phyloP scores from a whole-genome alignment of 345 rosid genomes.

The Stellera chamaejasme region DNA sequence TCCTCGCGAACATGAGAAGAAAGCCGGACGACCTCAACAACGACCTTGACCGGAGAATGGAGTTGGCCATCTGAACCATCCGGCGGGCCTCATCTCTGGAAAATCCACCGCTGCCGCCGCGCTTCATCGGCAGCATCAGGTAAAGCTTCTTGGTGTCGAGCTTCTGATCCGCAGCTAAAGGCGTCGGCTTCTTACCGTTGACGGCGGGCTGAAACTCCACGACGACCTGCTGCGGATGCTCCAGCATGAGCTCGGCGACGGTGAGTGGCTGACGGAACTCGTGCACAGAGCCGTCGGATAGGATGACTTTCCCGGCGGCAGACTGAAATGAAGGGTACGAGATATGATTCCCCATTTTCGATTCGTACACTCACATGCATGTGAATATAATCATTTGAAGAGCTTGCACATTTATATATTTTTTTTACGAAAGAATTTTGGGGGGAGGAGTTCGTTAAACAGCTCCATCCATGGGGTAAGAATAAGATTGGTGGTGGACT shows the following conservation, averaged over 20 bases:
- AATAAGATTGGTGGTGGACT: constrained; percentile 34
- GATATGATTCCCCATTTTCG: constrained; percentile 37
- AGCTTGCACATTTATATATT: background rate
- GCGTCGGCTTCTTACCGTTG: constrained; percentile 25
- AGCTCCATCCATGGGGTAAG: constrained; percentile 40
- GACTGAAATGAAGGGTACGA: constrained; percentile 2
- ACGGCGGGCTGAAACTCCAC: constrained; percentile 33
- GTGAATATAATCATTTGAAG: constrained; percentile 2
- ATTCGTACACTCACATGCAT: background rate
- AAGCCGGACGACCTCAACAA: constrained; percentile 16
- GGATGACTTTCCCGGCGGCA: constrained; percentile 32
- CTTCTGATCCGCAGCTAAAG: constrained; percentile 51
- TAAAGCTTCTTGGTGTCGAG: constrained; percentile 39
- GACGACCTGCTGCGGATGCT: constrained; percentile 56
- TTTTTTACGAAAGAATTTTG: constrained; percentile 4
- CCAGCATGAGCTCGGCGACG: constrained; percentile 62
- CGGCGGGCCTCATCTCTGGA: constrained; percentile 34
- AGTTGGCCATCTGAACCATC: constrained; percentile 29
- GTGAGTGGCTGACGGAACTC: constrained; percentile 27
- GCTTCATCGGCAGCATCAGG: constrained; percentile 42
- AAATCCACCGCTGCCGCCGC: constrained; percentile 36
- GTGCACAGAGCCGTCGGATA: constrained; percentile 38
- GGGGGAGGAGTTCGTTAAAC: constrained; percentile 40
- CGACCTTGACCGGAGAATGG: constrained; percentile 30
- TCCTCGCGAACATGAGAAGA: constrained; percentile 30